Evolutionary conservation across 108 stramenopile genomes (phyloP).

Genomic region (Craspedostauros australis): DNA sequence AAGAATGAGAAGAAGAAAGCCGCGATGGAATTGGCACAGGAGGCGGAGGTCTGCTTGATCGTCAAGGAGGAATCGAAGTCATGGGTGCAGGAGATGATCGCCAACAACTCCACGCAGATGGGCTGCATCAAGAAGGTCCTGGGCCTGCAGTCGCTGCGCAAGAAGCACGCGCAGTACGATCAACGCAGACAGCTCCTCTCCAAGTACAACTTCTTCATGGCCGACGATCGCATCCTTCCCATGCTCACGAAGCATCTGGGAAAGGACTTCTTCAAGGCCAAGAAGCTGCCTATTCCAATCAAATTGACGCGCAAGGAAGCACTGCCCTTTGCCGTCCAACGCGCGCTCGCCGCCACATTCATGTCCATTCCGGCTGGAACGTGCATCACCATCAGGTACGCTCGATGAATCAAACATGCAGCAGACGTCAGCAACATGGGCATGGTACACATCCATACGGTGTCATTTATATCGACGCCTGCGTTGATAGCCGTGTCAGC

Average conservation of each 20-base stretch:
- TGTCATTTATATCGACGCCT: no score
- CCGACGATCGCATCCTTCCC: constrained; percentile 93
- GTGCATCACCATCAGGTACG: constrained; percentile 70
- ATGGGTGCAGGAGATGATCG: constrained; percentile 75
- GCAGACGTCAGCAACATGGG: no score
- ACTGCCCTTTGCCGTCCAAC: constrained; percentile 57
- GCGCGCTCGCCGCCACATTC: constrained; percentile 62
- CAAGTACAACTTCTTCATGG: constrained; percentile 84
- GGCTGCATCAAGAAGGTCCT: constrained; percentile 83
- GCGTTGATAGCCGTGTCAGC: no score
- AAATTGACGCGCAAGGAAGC: constrained; percentile 59
- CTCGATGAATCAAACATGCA: background rate
- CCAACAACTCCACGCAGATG: constrained; percentile 62
- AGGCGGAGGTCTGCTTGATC: constrained; percentile 82
- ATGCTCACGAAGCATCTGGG: constrained; percentile 89
- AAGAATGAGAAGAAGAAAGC: constrained; percentile 5
- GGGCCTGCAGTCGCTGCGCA: constrained; percentile 68
- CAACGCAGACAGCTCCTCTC: constrained; percentile 71
- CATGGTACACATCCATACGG: no score
- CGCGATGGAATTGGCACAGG: constrained; percentile 31
- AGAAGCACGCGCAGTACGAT: constrained; percentile 68
- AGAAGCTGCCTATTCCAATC: constrained; percentile 88
- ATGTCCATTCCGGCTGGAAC: constrained; percentile 70
- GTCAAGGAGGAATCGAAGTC: constrained; percentile 89
- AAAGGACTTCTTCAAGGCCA: constrained; percentile 80